phyloP scores from a whole-genome alignment of 495 filamentous ascomycete species.

The Neurospora sp. region DNA sequence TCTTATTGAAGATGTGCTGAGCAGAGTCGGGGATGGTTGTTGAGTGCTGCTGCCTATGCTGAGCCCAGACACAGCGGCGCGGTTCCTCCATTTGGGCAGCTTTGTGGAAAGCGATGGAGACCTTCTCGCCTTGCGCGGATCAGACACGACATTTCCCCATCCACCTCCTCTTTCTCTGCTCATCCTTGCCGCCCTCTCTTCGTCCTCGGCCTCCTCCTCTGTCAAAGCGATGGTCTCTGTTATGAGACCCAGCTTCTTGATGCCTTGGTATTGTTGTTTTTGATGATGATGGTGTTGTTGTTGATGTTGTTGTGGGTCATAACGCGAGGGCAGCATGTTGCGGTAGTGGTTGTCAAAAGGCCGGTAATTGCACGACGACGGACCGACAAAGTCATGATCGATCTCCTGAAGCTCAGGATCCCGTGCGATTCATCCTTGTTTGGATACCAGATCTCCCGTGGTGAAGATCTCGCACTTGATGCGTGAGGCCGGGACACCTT shows the following conservation, averaged over 20 bases:
- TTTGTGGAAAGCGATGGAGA: not conserved
- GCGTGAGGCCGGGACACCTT: slow-evolving; percentile 42
- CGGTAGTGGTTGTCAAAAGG: not conserved
- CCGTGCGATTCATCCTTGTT: slow-evolving; percentile 1
- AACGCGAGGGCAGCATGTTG: not conserved
- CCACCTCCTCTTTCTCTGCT: not conserved
- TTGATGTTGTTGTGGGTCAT: not conserved
- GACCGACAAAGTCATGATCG: not conserved
- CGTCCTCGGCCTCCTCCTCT: not conserved
- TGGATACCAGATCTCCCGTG: slow-evolving; percentile 40
- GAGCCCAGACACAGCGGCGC: not conserved
- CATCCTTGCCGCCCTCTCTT: not conserved
- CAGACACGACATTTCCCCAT: not conserved
- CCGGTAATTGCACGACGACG: not conserved
- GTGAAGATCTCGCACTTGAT: slow-evolving; percentile 62
- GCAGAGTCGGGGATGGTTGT: not conserved
- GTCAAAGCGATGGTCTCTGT: not conserved
- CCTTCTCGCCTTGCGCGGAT: not conserved
- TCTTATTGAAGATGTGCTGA: not conserved
- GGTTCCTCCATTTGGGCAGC: not conserved
- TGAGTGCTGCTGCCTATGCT: not conserved
- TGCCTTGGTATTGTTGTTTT: not conserved
- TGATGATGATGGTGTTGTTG: not conserved
- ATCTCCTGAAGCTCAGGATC: not conserved
- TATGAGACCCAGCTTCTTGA: not conserved